Evolutionary conservation across 495 filamentous ascomycete genomes (phyloP), one percentile per base, ranked within the genome.

Genomic region (Cercophora scortea): DNA sequence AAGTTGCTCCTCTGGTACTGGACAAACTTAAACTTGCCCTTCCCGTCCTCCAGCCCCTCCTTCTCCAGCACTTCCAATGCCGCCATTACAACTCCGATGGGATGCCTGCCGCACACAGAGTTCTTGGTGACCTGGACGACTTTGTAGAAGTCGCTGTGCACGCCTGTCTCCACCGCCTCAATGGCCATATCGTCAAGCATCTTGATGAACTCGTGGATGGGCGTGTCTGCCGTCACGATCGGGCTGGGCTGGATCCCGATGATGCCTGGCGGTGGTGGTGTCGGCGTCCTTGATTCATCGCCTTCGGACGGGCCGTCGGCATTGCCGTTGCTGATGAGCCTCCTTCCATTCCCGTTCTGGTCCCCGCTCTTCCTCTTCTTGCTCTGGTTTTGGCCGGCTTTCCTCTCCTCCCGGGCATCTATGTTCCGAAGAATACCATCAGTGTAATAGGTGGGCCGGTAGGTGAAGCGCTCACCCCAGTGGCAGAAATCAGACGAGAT

Each of bases 401-500:
- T n/a, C n/a, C n/a, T n/a, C n/a, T 13, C 36, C 25, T 2, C 25
- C 25, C 5, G 2, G 7, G 45, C 36, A 45, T 64, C 61, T 8
- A 56, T 19, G 36, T 66, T 57, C 6, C 53, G 45, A 13, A 66
- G 51, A 17, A 25, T 15, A 15, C 63, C 63, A 16, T 61, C 45
- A 17, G 44, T 34, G 34, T 57, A 62, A 10, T 57, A 44, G 25
- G 5, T 25, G 1, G 63, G 63, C 7, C 61, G 91, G 66, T 97
- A 98, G 38, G 76, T 75, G 68, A 96, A 98, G 15, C 90, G 81
- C 15, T 77, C 61, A 16, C 93, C 93, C 93, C 93, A 98, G 69
- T 98, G 93, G 55, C 92, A 96, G 66, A 98, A 98, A 64, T 98
- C 93, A 4, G 90, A 95, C 63, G 83, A 88, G 49, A 97, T 79